These are phyloP conservation scores for Arthrobotrys pseudoclavata DNA, from an alignment of 2,329 filamentous ascomycete genomes.

Conservation along the genomic window DNA sequence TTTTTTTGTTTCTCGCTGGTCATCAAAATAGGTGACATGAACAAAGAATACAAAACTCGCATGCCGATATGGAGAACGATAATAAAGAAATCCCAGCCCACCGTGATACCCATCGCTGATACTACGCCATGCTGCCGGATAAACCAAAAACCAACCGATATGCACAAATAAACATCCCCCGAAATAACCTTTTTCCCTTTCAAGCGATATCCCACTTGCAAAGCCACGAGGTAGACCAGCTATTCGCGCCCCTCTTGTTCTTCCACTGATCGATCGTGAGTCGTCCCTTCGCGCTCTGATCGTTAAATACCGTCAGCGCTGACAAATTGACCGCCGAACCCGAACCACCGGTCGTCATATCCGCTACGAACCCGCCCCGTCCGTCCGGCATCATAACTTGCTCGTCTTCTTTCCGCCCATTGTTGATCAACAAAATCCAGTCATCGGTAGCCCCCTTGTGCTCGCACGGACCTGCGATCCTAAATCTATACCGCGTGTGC, in stretches of 20 bases:
- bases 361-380: slow-evolving; percentile 36
- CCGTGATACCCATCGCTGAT: slow-evolving; percentile 29
- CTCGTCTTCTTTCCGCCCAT: slow-evolving; percentile 25
- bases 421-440: slow-evolving; percentile 40
- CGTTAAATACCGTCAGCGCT: slow-evolving; percentile 33
- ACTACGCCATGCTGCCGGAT: slow-evolving; percentile 4
- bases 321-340: slow-evolving; percentile 28
- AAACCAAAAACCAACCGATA: slow-evolving; percentile 1
- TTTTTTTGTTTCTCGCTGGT: not conserved
- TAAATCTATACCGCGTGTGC: slow-evolving; percentile 39
- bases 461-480: slow-evolving; percentile 36
- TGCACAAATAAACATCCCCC: not conserved
- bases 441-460: slow-evolving; percentile 26
- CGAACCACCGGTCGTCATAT: slow-evolving; percentile 21
- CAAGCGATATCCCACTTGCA: slow-evolving; percentile 35
- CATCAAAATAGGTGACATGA: not conserved
- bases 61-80: slow-evolving; percentile 10
- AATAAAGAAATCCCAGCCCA: not conserved
- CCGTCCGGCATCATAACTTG: slow-evolving; percentile 37
- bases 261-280: slow-evolving; percentile 37
- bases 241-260: slow-evolving; percentile 33
- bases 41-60: not conserved
- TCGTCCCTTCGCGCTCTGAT: slow-evolving; percentile 26
- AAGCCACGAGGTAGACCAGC: slow-evolving; percentile 27
- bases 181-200: not conserved